phyloP scores from a whole-genome alignment of 169 alveolate genomes.

The Amoebophrya sp. region DNA sequence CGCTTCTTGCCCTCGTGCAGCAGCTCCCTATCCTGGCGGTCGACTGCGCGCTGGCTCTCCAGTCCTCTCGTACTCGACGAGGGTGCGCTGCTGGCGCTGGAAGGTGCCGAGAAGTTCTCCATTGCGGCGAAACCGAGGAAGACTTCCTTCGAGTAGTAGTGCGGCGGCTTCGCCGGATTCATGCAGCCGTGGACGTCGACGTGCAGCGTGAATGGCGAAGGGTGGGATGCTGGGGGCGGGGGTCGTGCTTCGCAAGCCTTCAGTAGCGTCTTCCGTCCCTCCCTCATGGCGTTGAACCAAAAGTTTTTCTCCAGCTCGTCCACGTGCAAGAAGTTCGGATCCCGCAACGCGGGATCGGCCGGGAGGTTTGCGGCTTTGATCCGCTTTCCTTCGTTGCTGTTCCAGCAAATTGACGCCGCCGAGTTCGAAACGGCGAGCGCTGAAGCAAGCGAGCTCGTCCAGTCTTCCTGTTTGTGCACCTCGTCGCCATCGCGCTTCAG shows the following conservation, averaged over 20 bases:
- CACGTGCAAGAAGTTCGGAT: background rate
- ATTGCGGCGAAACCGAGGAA: background rate
- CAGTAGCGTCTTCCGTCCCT: background rate
- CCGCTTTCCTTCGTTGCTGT: background rate
- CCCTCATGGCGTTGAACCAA: background rate
- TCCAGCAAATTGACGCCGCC: background rate
- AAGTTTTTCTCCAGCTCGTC: background rate
- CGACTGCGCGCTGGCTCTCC: no score
- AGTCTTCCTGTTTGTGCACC: background rate
- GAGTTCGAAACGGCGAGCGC: no score
- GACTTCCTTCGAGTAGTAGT: background rate
- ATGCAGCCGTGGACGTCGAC: background rate
- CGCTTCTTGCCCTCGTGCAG: no score
- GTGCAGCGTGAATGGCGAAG: background rate
- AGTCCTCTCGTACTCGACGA: no score
- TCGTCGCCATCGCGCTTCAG: background rate
- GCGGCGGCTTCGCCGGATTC: background rate
- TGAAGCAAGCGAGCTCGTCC: background rate
- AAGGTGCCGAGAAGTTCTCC: background rate
- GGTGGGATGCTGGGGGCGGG: background rate
- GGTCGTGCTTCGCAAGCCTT: background rate
- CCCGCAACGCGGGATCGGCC: background rate
- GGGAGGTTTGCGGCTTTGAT: background rate
- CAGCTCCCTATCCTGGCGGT: no score
- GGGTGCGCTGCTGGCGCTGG: background rate